Conservation (phyloP, 177 flowering plant species). For the Vitis hybrid region DNA sequence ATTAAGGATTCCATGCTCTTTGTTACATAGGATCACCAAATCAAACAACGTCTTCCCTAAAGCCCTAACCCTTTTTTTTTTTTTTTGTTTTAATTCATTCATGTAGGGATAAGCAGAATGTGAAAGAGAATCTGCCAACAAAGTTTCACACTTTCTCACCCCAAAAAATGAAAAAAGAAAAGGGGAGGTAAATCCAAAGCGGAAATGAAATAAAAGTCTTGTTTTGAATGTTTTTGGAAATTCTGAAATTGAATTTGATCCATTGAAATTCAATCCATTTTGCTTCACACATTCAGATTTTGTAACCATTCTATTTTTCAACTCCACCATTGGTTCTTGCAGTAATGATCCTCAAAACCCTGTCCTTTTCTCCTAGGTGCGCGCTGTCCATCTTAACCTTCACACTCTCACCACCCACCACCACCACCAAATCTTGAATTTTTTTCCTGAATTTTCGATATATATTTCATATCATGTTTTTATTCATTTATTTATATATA, state of each 20-base stretch:
- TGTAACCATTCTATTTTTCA: not conserved
- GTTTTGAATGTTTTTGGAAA: not conserved
- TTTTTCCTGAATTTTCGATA: slow-evolving; percentile 1
- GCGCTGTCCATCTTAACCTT: slow-evolving; percentile 17
- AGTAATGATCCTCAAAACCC: slow-evolving; percentile 10
- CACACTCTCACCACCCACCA: slow-evolving; percentile 20
- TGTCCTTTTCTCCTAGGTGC: slow-evolving; percentile 36
- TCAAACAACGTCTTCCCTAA: too few species aligned
- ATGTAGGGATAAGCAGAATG: slow-evolving; percentile 45
- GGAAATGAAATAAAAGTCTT: too few species aligned
- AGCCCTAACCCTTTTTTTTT: too few species aligned
- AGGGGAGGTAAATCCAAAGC: too few species aligned
- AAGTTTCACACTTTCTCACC: slow-evolving; percentile 9
- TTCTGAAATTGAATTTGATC: slow-evolving; percentile 33
- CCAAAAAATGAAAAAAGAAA: not conserved
- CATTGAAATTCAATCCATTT: slow-evolving; percentile 56
- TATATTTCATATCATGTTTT: too few species aligned
- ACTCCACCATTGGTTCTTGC: not conserved
- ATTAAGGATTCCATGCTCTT: too few species aligned
- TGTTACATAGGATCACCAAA: too few species aligned
- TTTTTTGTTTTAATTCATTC: slow-evolving; percentile 28
- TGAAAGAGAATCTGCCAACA: slow-evolving; percentile 56
- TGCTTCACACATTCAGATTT: slow-evolving; percentile 27
- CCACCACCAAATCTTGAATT: slow-evolving; percentile 23
- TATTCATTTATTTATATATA: not conserved